Base-by-base conservation (phyloP, 176 grass and related monocot species). In the Ensete ventricosum region DNA sequence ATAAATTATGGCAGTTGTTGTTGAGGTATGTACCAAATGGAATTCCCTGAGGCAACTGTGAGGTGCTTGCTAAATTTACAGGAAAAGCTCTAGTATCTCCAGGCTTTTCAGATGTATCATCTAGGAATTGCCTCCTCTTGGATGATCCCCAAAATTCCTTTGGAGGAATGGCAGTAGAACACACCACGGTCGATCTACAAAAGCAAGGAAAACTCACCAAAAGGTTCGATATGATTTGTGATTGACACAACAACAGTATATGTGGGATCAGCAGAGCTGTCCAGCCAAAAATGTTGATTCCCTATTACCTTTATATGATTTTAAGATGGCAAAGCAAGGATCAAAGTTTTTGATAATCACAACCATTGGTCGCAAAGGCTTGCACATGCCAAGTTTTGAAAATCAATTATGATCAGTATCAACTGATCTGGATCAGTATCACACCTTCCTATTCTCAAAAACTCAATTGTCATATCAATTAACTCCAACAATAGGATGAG, bases 91-190 rank as follows among this genome's bases (percentile, higher is more conserved):
- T 54, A 59, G 17, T 23, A 22, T 48, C 14, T 71, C 26, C 54
- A 14, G 77, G 19, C 8, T 50, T 60, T 48, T n/a, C 52, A 17
- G 34, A 75, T 43, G 75, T 73, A 67, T 54, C 75, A 77, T 84
- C 75, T 84, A 78, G 16, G 22, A 54, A 14, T 71, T 76, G 80
- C 55, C 84, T 88, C 69, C 71, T 77, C 78, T 71, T 79, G 62
- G 71, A 82, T 19, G 72, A 71, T 0, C 7, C 54, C 69, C 24
- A 6, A 72, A 26, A 51, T 43, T 78, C 78, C 74, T 79, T 76
- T 25, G 64, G 73, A 65, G 71, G 27, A 52, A 84, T 78, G 71
- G 75, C 24, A 81, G 82, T 21, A 81, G 82, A 76, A 25, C 78
- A 71, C 74, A 79, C 55, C 77, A 78, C 25, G 52, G 78, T 81